A percentile compares a stretch with the other conserved stretches of the same genome.
phyloP scores from a whole-genome alignment of 192 early-diverging fungal species.

The Coemansia sp. region DNA sequence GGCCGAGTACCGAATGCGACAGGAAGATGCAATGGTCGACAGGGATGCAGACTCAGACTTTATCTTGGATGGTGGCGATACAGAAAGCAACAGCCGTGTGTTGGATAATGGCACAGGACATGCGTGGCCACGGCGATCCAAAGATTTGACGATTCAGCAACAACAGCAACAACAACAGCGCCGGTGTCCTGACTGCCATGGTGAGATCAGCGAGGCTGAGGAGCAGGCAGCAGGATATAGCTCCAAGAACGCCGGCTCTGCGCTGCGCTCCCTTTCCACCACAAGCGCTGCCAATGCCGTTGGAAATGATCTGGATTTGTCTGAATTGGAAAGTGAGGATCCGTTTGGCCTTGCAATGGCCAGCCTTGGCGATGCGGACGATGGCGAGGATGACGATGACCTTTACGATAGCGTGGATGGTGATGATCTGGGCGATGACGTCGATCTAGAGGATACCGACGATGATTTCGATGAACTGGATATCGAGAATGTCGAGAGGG shows the following conservation, averaged over 20 bases:
- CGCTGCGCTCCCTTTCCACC: too few relatives aligned
- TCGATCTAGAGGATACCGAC: slow-evolving; percentile 60
- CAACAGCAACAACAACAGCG: too few relatives aligned
- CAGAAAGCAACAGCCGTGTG: too few relatives aligned
- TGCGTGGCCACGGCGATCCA: slow-evolving; percentile 2
- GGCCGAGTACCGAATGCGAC: slow-evolving; percentile 83
- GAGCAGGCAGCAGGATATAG: slow-evolving; percentile 6
- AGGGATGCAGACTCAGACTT: too few relatives aligned
- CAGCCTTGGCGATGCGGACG: slow-evolving; percentile 4
- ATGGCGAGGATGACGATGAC: slow-evolving; percentile 13
- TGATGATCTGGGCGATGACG: slow-evolving; percentile 54
- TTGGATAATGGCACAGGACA: neutral
- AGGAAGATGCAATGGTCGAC: slow-evolving; percentile 58
- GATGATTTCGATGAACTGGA: slow-evolving; percentile 63
- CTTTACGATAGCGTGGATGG: slow-evolving; percentile 21
- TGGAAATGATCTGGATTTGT: too few relatives aligned
- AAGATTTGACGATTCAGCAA: neutral
- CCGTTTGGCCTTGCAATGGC: too few relatives aligned
- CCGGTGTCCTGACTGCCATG: slow-evolving; percentile 43
- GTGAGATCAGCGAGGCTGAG: slow-evolving; percentile 38
- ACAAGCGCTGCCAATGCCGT: too few relatives aligned
- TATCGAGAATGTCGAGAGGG: slow-evolving; percentile 69
- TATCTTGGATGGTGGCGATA: too few relatives aligned
- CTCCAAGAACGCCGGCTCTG: too few relatives aligned
- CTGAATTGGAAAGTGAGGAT: too few relatives aligned